Base-by-base conservation (phyloP, 164 flowering plant genomes). In the Aristolochia contorta region DNA sequence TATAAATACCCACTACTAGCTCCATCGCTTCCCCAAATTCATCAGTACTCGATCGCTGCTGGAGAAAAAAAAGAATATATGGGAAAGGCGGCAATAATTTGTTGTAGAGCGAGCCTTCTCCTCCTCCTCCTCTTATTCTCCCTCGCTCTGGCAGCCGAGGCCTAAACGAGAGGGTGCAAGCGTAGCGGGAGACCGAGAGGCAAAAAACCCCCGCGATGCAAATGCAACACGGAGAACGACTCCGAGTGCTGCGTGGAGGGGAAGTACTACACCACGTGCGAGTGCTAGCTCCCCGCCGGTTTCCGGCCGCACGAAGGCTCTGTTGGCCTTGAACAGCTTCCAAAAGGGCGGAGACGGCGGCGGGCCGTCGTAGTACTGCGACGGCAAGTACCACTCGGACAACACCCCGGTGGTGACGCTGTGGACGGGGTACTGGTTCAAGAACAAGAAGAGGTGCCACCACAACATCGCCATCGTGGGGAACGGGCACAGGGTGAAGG, bases 271-370 rank as follows among this genome's bases (percentile, higher is more conserved):
- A 16, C 41, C 22, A 48, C 43, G 20, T 64, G 47, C 55, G 14
- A 56, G 16, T 64, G 67, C n/a, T n/a, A n/a, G n/a, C 20, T 64
- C 61, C 6, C 67, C 67, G 1, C 67, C 67, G 7, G 47, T 56
- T 12, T 13, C 67, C 3, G 33, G 22, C 27, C 45, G 32, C 56
- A 64, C 67, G 0, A 18, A 30, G 13, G 67, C 67, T 7, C 9
- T 27, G 48, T 18, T 64, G 18, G 57, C 67, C 32, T 43, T 63
- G 45, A 63, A 64, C 47, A 20, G 60, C 21, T 64, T 64, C 33
- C 24, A 14, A 18, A 15, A 56, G 19, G 61, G 67, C 12, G 56
- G 56, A 13, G 67, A 57, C 33, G 67, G 67, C 9, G 67, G 61
- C 4, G 61, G 27, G n/a, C 67, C 55, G 6, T 48, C 67, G 25